Base-by-base conservation (phyloP, 805 yeast genomes). In the Ogataea trehaloabstinens region DNA sequence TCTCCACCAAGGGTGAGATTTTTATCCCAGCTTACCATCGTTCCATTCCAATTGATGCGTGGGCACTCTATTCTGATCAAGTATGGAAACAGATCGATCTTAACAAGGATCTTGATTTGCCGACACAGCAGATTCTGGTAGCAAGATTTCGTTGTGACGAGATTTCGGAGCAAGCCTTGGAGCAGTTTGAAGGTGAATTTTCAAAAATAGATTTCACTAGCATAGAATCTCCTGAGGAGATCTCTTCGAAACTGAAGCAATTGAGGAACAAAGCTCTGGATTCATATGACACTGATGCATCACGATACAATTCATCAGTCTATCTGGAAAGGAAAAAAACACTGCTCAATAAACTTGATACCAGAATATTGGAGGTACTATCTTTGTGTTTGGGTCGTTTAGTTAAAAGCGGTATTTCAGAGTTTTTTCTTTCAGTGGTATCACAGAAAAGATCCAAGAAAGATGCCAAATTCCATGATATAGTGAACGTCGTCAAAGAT, bases 91-190 rank as follows among this genome's bases (percentile, higher is more conserved):
- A 88, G 62, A 93, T 93, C 53, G 95, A 88, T 60, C 72, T 74
- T 45, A 93, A 93, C 65, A 90, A 88, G 63, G 99, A 93, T 59
- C 74, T 93, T 46, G 99, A 93, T 64, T 71, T 93, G 48, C 99
- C 99, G 19, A 90, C 98, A 2, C 99, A 93, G 58, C 99, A 93
- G 61, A 85, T 87, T 22, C 70, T 93, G 43, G 98, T 93, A 18
- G 95, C 99, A 6, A 78, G 93, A 52, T 91, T 88, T 65, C 80
- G 95, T 55, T 91, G 98, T 60, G 95, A 89, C 55, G 98, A 93
- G 61, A 85, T 93, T 34, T 73, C 83, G 17, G 64, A 70, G 30
- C 71, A 70, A 34, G 71, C 80, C 3, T 75, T 71, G 53, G 64
- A 67, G 13, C 61, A 63, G 13, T 77, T 77, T 50, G 65, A 64